phyloP scores from a whole-genome alignment of 306 rosid genomes.

The Mimosa bimucronata region DNA sequence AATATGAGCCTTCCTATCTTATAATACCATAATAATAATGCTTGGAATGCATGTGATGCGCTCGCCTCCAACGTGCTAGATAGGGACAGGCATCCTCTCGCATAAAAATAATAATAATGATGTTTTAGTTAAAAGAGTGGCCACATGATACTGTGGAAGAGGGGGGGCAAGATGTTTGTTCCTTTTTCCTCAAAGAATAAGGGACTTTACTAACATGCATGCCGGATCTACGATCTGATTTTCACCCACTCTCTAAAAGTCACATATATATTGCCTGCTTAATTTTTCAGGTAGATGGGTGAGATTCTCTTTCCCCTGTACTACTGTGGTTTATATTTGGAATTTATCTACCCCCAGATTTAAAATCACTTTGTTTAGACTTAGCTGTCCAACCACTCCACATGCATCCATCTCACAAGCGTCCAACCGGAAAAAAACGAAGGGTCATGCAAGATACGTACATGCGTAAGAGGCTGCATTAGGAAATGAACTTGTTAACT shows the following conservation, averaged over 20 bases:
- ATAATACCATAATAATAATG: constrained; percentile 32
- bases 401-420: constrained; percentile 52
- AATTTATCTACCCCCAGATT: constrained; percentile 40
- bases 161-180: constrained; percentile 47
- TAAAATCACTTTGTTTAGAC: constrained; percentile 45
- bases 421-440: constrained; percentile 39
- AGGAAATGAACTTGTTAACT: background rate
- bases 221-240: constrained; percentile 66
- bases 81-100: constrained; percentile 54
- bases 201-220: constrained; percentile 56
- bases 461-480: background rate
- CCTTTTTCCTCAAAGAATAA: constrained; percentile 34
- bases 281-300: constrained; percentile 24
- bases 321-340: constrained; percentile 15
- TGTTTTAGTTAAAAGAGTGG: constrained; percentile 35
- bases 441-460: background rate
- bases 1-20: background rate
- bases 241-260: constrained; percentile 36
- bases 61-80: constrained; percentile 30
- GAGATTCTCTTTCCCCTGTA: constrained; percentile 31
- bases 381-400: constrained; percentile 52
- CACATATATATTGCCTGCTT: background rate
- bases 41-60: constrained; percentile 56
- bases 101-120: background rate
- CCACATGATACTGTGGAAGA: constrained; percentile 61